Percentiles rank a stretch among this genome's conserved stretches.
phyloP scores from a whole-genome alignment of 1,139 yeast species.

The Suhomyces choctaworum region DNA sequence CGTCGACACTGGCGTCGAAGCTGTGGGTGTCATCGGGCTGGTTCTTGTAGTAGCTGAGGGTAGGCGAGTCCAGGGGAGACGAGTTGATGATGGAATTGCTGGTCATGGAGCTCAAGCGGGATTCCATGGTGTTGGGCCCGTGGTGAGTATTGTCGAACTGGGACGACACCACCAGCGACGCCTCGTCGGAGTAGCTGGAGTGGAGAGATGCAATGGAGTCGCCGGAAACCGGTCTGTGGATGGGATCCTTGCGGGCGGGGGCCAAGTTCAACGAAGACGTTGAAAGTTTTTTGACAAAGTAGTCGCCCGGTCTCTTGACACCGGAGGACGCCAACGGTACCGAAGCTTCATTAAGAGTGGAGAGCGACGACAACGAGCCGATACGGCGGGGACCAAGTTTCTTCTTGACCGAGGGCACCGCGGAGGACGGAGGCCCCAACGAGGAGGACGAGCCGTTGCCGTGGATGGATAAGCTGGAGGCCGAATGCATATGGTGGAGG shows the following conservation, averaged over 20 bases:
- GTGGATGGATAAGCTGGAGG: conserved; percentile 10
- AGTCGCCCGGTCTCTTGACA: conserved; percentile 46
- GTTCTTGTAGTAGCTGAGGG: conserved; percentile 15
- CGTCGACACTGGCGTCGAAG: conserved; percentile 14
- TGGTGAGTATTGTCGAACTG: conserved; percentile 29
- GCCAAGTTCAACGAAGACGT: conserved; percentile 13
- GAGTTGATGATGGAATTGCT: conserved; percentile 26
- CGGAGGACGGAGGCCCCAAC: conserved; percentile 6
- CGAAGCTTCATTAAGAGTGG: conserved; percentile 21
- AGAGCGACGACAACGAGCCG: conserved; percentile 28
- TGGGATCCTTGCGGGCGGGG: conserved; percentile 2
- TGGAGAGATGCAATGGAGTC: conserved; percentile 40
- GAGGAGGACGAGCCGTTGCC: conserved; percentile 9
- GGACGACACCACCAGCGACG: conserved; percentile 35
- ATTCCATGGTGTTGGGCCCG: conserved; percentile 21
- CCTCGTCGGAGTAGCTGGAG: conserved; percentile 39
- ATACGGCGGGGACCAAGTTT: conserved; percentile 26
- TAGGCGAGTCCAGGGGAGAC: conserved; percentile 29
- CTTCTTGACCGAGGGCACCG: conserved; percentile 8
- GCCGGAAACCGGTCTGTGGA: conserved; percentile 34
- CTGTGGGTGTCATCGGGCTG: conserved; percentile 8
- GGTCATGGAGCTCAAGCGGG: conserved; percentile 43
- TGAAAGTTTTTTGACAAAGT: conserved; percentile 37
- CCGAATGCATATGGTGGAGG: conserved; percentile 7
- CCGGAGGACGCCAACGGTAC: conserved; percentile 7